Conservation (phyloP, 73 alveolate species). For the Paramecium tetraurelia region DNA sequence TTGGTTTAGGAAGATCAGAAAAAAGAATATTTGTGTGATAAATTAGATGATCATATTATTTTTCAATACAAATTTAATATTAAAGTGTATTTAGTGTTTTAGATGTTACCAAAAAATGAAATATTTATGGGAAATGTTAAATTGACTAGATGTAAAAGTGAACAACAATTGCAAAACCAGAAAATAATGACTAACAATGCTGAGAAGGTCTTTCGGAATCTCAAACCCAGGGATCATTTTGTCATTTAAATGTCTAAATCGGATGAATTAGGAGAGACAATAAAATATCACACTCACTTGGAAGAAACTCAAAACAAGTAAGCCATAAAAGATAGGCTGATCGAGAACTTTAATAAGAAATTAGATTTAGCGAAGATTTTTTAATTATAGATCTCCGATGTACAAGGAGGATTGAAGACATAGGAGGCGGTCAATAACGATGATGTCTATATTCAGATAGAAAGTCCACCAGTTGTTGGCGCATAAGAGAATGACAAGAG, state of each 20-base stretch:
- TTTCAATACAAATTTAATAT: neutral
- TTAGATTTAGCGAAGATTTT: neutral
- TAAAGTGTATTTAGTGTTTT: neutral
- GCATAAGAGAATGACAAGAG: neutral
- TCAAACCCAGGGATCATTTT: neutral
- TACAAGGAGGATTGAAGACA: neutral
- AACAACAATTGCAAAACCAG: neutral
- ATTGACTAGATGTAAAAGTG: neutral
- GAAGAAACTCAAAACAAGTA: neutral
- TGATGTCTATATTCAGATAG: neutral
- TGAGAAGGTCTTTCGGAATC: neutral
- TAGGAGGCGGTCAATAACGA: neutral
- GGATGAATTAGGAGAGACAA: neutral
- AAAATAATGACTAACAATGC: neutral
- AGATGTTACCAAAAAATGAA: neutral
- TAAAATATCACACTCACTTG: neutral
- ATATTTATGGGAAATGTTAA: neutral
- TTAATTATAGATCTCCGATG: neutral
- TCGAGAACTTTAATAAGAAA: neutral
- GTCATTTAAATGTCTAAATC: neutral
- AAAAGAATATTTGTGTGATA: neutral
- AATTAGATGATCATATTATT: neutral
- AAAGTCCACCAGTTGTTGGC: neutral
- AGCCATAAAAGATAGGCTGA: neutral
- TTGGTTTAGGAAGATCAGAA: neutral